phyloP scores from a whole-genome alignment of 208 protist genomes.

The Leishmania tropica region DNA sequence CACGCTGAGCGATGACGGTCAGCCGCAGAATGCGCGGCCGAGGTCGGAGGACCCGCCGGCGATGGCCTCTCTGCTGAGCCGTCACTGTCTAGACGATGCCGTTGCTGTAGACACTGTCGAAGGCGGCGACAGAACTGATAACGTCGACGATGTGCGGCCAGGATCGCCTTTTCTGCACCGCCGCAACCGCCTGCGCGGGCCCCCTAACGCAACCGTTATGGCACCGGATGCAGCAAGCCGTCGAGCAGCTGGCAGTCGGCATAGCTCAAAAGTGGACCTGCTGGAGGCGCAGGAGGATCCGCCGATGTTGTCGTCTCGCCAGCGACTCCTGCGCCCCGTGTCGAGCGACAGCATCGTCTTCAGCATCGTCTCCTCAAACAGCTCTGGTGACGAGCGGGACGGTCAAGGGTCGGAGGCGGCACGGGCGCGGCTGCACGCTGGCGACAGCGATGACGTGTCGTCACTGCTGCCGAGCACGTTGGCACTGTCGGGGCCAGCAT shows the following conservation, averaged over 20 bases:
- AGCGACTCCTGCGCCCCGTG: neutral
- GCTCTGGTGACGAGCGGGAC: neutral
- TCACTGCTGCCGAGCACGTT: neutral
- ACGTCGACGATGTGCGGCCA: neutral
- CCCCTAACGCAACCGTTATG: conserved; percentile 16
- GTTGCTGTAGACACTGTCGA: neutral
- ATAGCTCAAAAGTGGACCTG: neutral
- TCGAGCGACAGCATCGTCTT: conserved; percentile 18
- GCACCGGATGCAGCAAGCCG: neutral
- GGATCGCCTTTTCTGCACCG: conserved; percentile 7
- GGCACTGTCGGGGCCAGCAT: neutral
- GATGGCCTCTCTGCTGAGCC: neutral
- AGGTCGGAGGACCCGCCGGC: neutral
- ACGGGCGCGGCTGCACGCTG: neutral
- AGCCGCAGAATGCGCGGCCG: neutral
- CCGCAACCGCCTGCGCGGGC: conserved; percentile 4
- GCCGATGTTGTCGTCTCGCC: neutral
- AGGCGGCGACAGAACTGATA: neutral
- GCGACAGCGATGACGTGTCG: neutral
- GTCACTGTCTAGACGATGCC: neutral
- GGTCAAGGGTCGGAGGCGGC: neutral
- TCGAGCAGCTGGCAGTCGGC: neutral
- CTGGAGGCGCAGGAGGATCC: neutral
- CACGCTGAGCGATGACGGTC: neutral
- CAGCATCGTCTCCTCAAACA: conserved; percentile 9